Conservation (phyloP, 441 rosid genomes). For the Macaranga tanarius region DNA sequence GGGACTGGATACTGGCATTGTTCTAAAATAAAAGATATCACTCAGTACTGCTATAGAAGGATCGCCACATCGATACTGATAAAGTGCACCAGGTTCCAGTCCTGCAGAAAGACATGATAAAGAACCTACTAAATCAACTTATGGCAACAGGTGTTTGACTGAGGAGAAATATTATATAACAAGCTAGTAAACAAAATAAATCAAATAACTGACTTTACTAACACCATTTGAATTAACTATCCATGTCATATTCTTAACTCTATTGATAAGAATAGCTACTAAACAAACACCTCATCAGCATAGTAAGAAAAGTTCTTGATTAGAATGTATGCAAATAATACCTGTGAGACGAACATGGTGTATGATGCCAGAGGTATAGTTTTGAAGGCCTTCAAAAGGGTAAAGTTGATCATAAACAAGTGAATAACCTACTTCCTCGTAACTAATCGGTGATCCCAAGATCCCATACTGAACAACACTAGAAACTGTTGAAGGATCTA, state of each 20-base stretch:
- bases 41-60: conserved; percentile 47
- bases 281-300: background rate
- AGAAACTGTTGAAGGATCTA: conserved; percentile 52
- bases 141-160: background rate
- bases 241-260: background rate
- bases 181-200: conserved; percentile 1
- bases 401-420: conserved; percentile 72
- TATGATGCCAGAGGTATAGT: conserved; percentile 76
- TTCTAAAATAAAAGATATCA: conserved; percentile 34
- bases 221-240: background rate
- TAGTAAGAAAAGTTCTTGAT: background rate
- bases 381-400: conserved; percentile 63
- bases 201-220: background rate
- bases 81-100: conserved; percentile 40
- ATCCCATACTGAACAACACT: conserved; percentile 66
- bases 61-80: conserved; percentile 59
- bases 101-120: conserved; percentile 31
- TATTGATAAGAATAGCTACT: background rate
- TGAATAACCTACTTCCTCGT: conserved; percentile 57
- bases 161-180: background rate
- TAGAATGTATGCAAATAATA: conserved; percentile 16
- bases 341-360: conserved; percentile 79
- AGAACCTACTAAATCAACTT: background rate
- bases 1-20: conserved; percentile 49
- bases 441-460: conserved; percentile 32